Percentiles rank a stretch among this genome's conserved stretches.
Evolutionary conservation across 2,329 filamentous ascomycete genomes (phyloP).

Genomic region (Alternaria brassicae): DNA sequence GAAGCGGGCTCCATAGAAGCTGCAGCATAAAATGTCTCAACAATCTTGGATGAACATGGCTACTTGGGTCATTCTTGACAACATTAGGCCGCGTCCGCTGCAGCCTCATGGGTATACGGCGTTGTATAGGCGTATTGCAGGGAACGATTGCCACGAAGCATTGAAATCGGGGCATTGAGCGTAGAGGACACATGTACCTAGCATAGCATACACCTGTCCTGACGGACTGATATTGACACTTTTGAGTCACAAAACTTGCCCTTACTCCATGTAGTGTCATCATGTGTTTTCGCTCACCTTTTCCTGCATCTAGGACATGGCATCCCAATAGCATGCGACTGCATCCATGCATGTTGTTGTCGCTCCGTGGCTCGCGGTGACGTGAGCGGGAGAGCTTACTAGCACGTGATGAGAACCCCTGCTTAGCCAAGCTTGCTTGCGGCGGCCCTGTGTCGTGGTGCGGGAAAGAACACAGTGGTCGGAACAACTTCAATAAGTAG

Average conservation of each 20-base stretch:
- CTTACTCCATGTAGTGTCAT: not conserved
- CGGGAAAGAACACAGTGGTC: slow-evolving; percentile 41
- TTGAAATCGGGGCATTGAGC: slow-evolving; percentile 24
- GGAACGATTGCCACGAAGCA: slow-evolving; percentile 24
- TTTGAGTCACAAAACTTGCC: not conserved
- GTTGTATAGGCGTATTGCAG: slow-evolving; percentile 27
- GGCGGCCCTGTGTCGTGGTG: slow-evolving; percentile 31
- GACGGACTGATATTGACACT: slow-evolving; percentile 5
- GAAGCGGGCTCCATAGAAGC: slow-evolving; percentile 27
- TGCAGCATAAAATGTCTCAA: slow-evolving; percentile 15
- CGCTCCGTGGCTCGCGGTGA: slow-evolving; percentile 12
- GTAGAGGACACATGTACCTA: slow-evolving; percentile 29
- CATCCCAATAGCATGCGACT: not conserved
- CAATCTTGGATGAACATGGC: not conserved
- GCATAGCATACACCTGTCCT: slow-evolving; percentile 21
- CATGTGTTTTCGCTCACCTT: not conserved
- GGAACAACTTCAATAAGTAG: slow-evolving; percentile 34
- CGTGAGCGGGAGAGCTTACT: slow-evolving; percentile 12
- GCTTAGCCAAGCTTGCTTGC: slow-evolving; percentile 25
- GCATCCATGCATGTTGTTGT: not conserved
- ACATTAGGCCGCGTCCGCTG: not conserved
- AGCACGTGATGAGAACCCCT: slow-evolving; percentile 16
- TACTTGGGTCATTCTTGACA: not conserved
- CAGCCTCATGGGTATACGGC: slow-evolving; percentile 5
- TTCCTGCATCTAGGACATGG: not conserved